Evolutionary conservation across 192 early-diverging fungal species (phyloP), one percentile per base, ranked within the genome.

Genomic region (Backusella australiensis): DNA sequence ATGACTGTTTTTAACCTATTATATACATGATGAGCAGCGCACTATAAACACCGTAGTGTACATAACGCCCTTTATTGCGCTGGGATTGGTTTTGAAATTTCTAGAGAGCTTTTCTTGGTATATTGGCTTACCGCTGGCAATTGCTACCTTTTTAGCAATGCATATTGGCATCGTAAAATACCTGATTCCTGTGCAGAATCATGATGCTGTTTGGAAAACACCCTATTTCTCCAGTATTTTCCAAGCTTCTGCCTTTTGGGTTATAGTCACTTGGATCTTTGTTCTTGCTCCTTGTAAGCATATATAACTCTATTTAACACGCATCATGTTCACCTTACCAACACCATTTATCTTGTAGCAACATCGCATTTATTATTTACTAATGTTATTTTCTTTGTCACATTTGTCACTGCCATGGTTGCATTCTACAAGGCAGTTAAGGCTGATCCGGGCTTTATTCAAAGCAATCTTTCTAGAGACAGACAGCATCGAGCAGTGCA

Each of bases 141-240:
- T 92, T 2, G 34, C 68, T 1, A 70, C 90, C 35, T 89, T 90
- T 36, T 52, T 89, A 11, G 74, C 77, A 6, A 89, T 88, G 71
- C 90, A 93, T 71, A 68, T 91, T 35, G 72, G 85, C 21, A 85
- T 94, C 23, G 76, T 92, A 69, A 82, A 83, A 67, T 86, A 89
- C 67, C 80, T 97, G 19, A 81, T 90, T 71, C 74, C 77, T 34
- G 76, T 88, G 72, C 78, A 80, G 39, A 78, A 72, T 3, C 82
- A 84, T 12, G 85, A 87, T 72, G 84, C 86, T 19, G 79, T 98
- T 70, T 84, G 89, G 73, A 81, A 86, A 73, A 95, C 95, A 46
- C 97, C 97, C 0, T 95, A 95, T 70, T 87, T 92, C 71, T 92
- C 93, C 1, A 89, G 91, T 56, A 90, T 99, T 75, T 95, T 95